These are phyloP conservation scores for Yarrowia galli DNA, from an alignment of 1,139 yeast species.

Conservation along the genomic window DNA sequence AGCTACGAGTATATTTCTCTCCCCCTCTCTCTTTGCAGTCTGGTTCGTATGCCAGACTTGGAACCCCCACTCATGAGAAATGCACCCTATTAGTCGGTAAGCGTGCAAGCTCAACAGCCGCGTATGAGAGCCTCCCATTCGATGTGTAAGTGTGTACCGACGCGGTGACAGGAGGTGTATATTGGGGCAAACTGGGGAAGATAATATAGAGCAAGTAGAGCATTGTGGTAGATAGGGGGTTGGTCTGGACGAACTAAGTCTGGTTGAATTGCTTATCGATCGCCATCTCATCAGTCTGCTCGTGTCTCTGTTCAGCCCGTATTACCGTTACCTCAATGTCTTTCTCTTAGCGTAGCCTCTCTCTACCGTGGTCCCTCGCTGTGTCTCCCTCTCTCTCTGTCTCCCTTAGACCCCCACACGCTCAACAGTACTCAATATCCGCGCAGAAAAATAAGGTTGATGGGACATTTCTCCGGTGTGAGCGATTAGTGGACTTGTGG, in stretches of 20 bases:
- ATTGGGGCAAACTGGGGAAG: slow-evolving; percentile 7
- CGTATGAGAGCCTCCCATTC: not conserved
- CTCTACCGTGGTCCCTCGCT: not conserved
- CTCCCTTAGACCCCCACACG: slow-evolving; percentile 20
- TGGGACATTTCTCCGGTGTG: slow-evolving; percentile 38
- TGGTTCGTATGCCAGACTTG: not conserved
- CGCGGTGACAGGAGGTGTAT: not conserved
- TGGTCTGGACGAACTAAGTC: not conserved
- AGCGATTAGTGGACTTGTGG: slow-evolving; percentile 34
- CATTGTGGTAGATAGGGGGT: not conserved
- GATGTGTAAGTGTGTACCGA: not conserved
- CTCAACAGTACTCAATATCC: slow-evolving; percentile 37
- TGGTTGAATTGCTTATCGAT: too few species aligned
- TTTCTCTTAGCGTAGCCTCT: too few species aligned
- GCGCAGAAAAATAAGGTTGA: slow-evolving; percentile 33
- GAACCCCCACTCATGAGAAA: slow-evolving; percentile 20
- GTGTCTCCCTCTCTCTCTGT: slow-evolving; percentile 8
- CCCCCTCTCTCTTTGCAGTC: too few species aligned
- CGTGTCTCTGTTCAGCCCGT: too few species aligned
- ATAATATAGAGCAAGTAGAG: not conserved
- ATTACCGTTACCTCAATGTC: too few species aligned
- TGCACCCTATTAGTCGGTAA: not conserved
- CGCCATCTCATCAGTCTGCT: too few species aligned
- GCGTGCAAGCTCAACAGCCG: slow-evolving; percentile 29
- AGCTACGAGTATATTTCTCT: too few species aligned